Evolutionary conservation across 78 protist genomes (phyloP).

Genomic region (Paratrimastix pyriformis): DNA sequence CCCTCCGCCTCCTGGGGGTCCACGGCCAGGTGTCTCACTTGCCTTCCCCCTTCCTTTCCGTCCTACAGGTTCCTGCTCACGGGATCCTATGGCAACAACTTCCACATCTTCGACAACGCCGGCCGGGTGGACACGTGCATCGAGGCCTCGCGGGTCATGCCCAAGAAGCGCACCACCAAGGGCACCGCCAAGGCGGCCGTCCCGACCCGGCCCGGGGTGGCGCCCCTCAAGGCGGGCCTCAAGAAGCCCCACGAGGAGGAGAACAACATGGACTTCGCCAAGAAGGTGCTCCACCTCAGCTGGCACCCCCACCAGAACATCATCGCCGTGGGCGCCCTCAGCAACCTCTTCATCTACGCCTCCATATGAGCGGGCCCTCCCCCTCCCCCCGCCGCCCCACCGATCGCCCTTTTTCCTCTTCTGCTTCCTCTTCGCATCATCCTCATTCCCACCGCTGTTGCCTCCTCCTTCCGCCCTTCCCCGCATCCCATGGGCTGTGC

Average conservation of each 20-base stretch:
- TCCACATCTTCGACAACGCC: slow-evolving; percentile 65
- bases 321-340: slow-evolving; percentile 54
- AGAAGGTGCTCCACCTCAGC: slow-evolving; percentile 38
- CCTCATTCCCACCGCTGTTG: too few species aligned
- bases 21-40: neutral
- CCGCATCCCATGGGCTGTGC: too few species aligned
- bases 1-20: too few species aligned
- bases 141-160: slow-evolving; percentile 37
- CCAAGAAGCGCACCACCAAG: slow-evolving; percentile 14
- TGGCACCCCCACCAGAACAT: slow-evolving; percentile 58
- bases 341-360: slow-evolving; percentile 43
- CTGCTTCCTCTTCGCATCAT: too few species aligned
- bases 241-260: neutral
- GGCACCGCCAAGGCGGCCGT: neutral
- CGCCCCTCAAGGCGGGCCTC: neutral
- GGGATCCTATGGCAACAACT: slow-evolving; percentile 77
- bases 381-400: too few species aligned
- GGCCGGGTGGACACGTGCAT: slow-evolving; percentile 31
- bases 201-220: neutral
- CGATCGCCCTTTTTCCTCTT: too few species aligned
- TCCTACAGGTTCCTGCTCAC: slow-evolving; percentile 37
- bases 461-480: too few species aligned
- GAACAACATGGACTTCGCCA: slow-evolving; percentile 35
- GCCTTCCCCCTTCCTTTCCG: neutral
- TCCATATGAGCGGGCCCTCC: too few species aligned